Evolutionary conservation across 1,284 basidiomycete genomes (phyloP), one percentile per base, ranked within the genome.

Genomic region (Puccinia coronata): DNA sequence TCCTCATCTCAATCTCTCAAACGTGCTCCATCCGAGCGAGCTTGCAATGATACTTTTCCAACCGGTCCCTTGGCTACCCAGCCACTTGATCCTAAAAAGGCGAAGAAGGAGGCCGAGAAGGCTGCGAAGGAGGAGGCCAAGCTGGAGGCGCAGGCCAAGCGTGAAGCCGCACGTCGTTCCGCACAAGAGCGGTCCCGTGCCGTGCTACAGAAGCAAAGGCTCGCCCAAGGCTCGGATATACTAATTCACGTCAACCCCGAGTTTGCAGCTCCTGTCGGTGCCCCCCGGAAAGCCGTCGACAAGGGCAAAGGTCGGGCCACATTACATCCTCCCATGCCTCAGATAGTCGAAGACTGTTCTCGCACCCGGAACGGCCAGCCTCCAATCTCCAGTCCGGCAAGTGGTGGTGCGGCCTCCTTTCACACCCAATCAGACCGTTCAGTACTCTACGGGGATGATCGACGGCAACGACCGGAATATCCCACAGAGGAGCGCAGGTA

Each of bases 51-150:
- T 70, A 47, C 55, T 31, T 41, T 79, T 12, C 71, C 80, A 81
- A 85, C 87, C 31, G 89, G 89, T 43, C 88, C 83, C 72, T 81
- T 85, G 20, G 86, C 86, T 57, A 85, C 86, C 36, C 87, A 87
- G 41, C 87, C 88, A 76, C 87, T 88, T 82, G 93, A 96, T 85
- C 89, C 91, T 82, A 95, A 96, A 88, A 92, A 92, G 87, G 89
- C 91, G 82, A 95, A 94, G 89, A 95, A 96, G 88, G 93, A 96
- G 87, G 93, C 93, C 0, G 92, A 95, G 86, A 90, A 91, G 73
- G 88, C 92, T 74, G 91, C 92, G 51, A 91, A 91, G 81, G 94
- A 98, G 86, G 92, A 93, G 36, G 94, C 96, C 88, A 91, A 92
- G 86, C 43, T 67, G 20, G 79, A 81, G 55, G 53, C 79, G 14